Evolutionary conservation across 2,329 filamentous ascomycete species (phyloP).

Genomic region (Colletotrichum sp.): DNA sequence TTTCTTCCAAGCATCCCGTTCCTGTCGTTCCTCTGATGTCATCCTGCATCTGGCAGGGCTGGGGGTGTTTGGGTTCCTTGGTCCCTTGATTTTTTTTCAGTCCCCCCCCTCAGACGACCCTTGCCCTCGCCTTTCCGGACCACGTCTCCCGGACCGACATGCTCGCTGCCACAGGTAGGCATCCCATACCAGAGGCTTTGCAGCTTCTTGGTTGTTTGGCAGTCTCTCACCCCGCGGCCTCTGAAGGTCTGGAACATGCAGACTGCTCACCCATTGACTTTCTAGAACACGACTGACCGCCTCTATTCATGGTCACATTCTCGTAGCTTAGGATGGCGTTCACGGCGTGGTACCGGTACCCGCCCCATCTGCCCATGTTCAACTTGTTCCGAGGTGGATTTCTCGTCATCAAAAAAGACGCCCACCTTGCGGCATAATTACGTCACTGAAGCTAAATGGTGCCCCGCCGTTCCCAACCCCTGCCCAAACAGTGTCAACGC

Average conservation of each 20-base stretch:
- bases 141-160: background rate
- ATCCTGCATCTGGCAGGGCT: slow-evolving; percentile 13
- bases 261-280: background rate
- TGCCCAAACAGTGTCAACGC: background rate
- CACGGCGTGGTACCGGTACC: background rate
- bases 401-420: background rate
- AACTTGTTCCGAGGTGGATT: background rate
- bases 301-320: background rate
- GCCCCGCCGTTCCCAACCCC: slow-evolving; percentile 1
- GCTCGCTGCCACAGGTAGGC: background rate
- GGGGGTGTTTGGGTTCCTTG: background rate
- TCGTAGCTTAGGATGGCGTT: background rate
- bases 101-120: background rate
- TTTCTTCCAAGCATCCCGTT: background rate
- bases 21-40: slow-evolving; percentile 16
- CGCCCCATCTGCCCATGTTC: background rate
- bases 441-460: background rate
- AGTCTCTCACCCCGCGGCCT: background rate
- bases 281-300: background rate
- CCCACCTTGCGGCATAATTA: background rate
- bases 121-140: background rate
- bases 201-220: background rate
- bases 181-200: background rate
- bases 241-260: background rate
- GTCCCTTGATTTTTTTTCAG: slow-evolving; percentile 6